Conservation (phyloP, 1,139 yeast genomes). For the Candida sanyaensis region DNA sequence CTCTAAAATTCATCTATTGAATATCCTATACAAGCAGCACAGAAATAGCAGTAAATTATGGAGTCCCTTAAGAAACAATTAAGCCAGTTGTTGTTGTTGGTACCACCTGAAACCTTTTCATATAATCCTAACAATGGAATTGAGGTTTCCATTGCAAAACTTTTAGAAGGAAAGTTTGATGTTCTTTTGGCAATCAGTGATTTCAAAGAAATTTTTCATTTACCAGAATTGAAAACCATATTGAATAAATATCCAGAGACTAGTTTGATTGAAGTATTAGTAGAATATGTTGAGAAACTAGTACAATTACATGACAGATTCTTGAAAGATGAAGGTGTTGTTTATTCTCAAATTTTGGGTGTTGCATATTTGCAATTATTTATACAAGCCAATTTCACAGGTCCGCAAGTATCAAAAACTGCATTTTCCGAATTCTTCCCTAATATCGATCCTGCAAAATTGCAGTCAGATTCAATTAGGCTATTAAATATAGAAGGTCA, state of each 20-base stretch:
- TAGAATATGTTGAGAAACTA: constrained; percentile 21
- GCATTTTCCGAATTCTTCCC: constrained; percentile 35
- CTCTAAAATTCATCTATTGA: background rate
- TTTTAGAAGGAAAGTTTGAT: constrained; percentile 12
- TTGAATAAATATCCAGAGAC: constrained; percentile 21
- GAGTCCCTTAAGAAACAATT: constrained; percentile 11
- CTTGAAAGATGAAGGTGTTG: constrained; percentile 13
- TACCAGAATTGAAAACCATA: constrained; percentile 15
- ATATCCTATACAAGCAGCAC: background rate
- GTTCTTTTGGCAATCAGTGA: constrained; percentile 12
- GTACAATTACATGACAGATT: constrained; percentile 10
- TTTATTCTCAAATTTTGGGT: constrained; percentile 44
- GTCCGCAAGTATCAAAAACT: constrained; percentile 60
- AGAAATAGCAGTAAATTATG: constrained; percentile 5
- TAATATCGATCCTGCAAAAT: constrained; percentile 24
- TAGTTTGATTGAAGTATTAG: constrained; percentile 21
- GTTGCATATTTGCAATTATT: constrained; percentile 66
- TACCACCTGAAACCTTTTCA: constrained; percentile 13
- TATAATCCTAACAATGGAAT: constrained; percentile 3
- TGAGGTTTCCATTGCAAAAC: constrained; percentile 5
- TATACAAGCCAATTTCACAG: constrained; percentile 79
- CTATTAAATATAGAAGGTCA: constrained; percentile 60
- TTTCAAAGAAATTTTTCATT: constrained; percentile 11
- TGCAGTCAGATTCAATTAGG: constrained; percentile 36
- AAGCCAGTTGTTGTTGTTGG: constrained; percentile 14